Percentiles rank a stretch among this genome's conserved stretches.
Evolutionary conservation across 108 stramenopile species (phyloP).

Genomic region (Cylindrotheca closterium): DNA sequence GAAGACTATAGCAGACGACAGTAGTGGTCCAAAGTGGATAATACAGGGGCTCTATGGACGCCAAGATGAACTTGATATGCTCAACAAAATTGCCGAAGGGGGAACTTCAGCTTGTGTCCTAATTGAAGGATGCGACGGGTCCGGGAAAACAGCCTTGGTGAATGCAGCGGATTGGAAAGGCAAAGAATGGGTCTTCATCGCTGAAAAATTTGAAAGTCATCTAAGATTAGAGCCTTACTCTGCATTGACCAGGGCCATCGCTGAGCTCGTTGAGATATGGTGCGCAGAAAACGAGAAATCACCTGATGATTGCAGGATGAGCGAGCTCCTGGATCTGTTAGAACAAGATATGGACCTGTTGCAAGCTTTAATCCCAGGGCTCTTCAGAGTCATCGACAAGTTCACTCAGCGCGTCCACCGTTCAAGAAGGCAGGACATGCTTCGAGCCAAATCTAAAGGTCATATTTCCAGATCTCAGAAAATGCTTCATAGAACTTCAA

Average conservation of each 20-base stretch:
- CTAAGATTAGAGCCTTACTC: constrained; percentile 20
- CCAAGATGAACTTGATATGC: constrained; percentile 6
- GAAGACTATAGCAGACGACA: neutral
- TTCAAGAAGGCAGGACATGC: neutral
- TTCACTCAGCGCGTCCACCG: neutral
- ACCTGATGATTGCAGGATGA: constrained; percentile 20
- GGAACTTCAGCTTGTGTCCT: neutral
- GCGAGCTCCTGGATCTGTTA: constrained; percentile 13
- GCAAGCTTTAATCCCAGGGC: constrained; percentile 14
- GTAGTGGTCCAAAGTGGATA: constrained; percentile 4
- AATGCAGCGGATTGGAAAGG: constrained; percentile 16
- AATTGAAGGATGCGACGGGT: constrained; percentile 18
- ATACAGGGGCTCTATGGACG: constrained; percentile 5
- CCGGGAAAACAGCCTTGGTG: constrained; percentile 27
- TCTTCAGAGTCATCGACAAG: neutral
- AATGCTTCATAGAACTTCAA: too few species aligned
- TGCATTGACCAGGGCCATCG: constrained; percentile 18
- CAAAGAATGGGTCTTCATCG: constrained; percentile 14
- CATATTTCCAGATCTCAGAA: neutral
- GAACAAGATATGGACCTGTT: constrained; percentile 27
- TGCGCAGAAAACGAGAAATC: constrained; percentile 6
- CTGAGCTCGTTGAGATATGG: constrained; percentile 17
- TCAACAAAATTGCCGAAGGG: neutral
- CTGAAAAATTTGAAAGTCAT: constrained; percentile 25
- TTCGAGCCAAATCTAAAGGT: constrained; percentile 1